Evolutionary conservation across 1,284 basidiomycete genomes (phyloP).

Genomic region (Cutaneotrichosporon cavernicola): DNA sequence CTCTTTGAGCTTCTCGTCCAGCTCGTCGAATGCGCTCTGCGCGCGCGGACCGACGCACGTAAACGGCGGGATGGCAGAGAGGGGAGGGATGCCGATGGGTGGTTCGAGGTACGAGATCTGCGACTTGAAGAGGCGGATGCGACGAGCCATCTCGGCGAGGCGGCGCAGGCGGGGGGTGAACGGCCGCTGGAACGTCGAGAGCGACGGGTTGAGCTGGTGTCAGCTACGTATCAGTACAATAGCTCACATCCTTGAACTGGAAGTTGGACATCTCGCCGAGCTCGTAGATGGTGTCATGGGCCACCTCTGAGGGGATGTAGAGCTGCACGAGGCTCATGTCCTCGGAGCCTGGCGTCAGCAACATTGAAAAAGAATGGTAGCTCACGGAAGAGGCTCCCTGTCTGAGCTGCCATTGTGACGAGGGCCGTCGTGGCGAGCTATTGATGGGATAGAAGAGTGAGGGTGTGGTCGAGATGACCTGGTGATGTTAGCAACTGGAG

Average conservation of each 20-base stretch:
- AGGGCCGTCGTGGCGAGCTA: slow-evolving; percentile 6
- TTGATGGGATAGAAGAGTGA: not conserved
- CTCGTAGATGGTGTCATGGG: slow-evolving; percentile 92
- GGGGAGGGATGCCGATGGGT: slow-evolving; percentile 72
- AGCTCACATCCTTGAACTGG: slow-evolving; percentile 91
- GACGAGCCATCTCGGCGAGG: slow-evolving; percentile 92
- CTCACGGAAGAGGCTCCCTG: slow-evolving; percentile 71
- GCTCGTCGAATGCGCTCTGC: slow-evolving; percentile 89
- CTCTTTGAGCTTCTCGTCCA: slow-evolving; percentile 82
- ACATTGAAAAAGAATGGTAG: slow-evolving; percentile 23
- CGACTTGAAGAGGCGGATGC: slow-evolving; percentile 81
- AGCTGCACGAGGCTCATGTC: slow-evolving; percentile 98
- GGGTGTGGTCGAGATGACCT: not conserved
- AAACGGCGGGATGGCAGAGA: slow-evolving; percentile 76
- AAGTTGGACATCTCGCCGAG: slow-evolving; percentile 93
- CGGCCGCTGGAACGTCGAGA: slow-evolving; percentile 97
- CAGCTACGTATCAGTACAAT: not conserved
- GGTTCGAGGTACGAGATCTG: slow-evolving; percentile 76
- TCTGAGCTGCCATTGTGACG: slow-evolving; percentile 25
- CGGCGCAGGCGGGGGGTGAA: slow-evolving; percentile 94
- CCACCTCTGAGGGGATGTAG: slow-evolving; percentile 95
- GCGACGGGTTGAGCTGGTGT: slow-evolving; percentile 80
- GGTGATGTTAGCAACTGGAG: not conserved
- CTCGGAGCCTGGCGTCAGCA: slow-evolving; percentile 69
- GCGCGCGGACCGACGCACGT: slow-evolving; percentile 84